phyloP scores from a whole-genome alignment of 805 yeast species.

The Metschnikowia lunata region DNA sequence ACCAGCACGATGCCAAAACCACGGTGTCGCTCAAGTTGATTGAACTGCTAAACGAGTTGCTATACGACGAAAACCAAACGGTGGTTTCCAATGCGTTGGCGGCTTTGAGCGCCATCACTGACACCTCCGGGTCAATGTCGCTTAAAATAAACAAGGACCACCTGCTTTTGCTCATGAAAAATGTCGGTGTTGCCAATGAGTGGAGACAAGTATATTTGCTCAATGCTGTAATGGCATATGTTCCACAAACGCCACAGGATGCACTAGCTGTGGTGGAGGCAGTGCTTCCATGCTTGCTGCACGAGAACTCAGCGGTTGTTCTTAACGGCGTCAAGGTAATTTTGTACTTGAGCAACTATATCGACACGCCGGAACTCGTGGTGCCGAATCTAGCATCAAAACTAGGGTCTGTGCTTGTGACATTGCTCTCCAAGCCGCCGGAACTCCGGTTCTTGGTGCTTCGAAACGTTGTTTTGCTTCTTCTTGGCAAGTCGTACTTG shows the following conservation, averaged over 20 bases:
- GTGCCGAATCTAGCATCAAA: constrained; percentile 52
- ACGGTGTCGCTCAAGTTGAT: constrained; percentile 44
- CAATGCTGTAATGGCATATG: constrained; percentile 59
- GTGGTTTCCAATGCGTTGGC: constrained; percentile 73
- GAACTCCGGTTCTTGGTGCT: constrained; percentile 81
- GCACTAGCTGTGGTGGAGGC: constrained; percentile 63
- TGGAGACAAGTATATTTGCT: constrained; percentile 74
- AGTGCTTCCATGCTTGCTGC: constrained; percentile 68
- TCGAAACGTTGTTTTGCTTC: constrained; percentile 71
- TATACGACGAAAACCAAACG: constrained; percentile 53
- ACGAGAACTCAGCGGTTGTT: constrained; percentile 76
- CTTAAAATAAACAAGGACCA: constrained; percentile 49
- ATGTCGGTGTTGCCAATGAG: constrained; percentile 42
- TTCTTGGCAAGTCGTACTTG: constrained; percentile 61
- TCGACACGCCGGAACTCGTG: constrained; percentile 49
- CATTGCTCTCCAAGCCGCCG: constrained; percentile 68
- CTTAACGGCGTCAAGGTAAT: constrained; percentile 71
- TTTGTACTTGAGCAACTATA: constrained; percentile 69
- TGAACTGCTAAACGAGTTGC: constrained; percentile 44
- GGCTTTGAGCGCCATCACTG: constrained; percentile 61
- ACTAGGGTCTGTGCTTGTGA: constrained; percentile 63
- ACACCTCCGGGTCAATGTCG: constrained; percentile 44
- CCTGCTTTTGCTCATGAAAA: constrained; percentile 33
- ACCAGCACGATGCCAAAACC: constrained; percentile 48
- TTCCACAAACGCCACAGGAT: constrained; percentile 66